phyloP scores from a whole-genome alignment of 331 rosid species.

The Pyrus hybrid region DNA sequence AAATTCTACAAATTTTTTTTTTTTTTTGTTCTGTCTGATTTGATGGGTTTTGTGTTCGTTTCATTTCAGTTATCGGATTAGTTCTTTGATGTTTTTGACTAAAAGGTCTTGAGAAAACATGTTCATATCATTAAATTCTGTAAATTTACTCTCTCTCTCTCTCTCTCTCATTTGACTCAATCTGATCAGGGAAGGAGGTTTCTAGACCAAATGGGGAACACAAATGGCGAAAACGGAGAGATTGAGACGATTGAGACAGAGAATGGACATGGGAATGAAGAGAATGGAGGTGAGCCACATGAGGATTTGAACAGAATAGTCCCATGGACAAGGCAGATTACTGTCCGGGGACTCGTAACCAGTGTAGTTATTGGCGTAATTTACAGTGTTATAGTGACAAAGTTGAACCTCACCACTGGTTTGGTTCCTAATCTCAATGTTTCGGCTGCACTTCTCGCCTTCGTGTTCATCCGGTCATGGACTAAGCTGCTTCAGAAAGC shows the following conservation, averaged over 20 bases:
- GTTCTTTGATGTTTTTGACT: too few species aligned
- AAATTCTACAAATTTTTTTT: not conserved
- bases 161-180: not conserved
- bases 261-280: constrained; percentile 38
- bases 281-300: constrained; percentile 22
- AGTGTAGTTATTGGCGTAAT: constrained; percentile 62
- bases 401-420: constrained; percentile 91
- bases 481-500: constrained; percentile 74
- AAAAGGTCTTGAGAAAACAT: too few species aligned
- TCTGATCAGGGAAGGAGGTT: not conserved
- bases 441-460: constrained; percentile 93
- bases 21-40: too few species aligned
- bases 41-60: too few species aligned
- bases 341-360: constrained; percentile 63
- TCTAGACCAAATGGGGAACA: constrained; percentile 27
- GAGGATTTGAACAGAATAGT: constrained; percentile 46
- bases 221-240: constrained; percentile 35
- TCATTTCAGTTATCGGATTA: too few species aligned
- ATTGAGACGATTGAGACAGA: constrained; percentile 29
- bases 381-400: constrained; percentile 82
- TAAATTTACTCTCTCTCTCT: too few species aligned
- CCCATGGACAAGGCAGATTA: constrained; percentile 74
- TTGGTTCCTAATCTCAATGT: constrained; percentile 92
- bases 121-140: too few species aligned
- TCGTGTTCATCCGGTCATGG: constrained; percentile 74